A percentile compares a stretch with the other conserved stretches of the same genome.
Evolutionary conservation across 257 asterid species (phyloP).

Genomic region (Scutellaria baicalensis): DNA sequence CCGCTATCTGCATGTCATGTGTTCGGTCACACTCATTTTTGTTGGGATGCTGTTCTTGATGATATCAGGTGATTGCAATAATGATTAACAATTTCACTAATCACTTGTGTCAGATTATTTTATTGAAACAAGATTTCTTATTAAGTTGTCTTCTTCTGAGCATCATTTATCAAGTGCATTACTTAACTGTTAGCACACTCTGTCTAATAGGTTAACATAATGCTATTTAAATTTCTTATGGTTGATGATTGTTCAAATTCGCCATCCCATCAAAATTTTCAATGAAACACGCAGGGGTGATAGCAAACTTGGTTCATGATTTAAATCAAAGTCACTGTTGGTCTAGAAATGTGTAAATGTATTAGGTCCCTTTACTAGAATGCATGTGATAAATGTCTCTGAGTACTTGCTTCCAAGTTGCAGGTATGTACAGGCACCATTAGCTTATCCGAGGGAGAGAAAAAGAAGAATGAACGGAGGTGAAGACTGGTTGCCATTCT

Average conservation of each 20-base stretch:
- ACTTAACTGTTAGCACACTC: no score
- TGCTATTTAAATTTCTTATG: no score
- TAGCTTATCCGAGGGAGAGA: conserved; percentile 81
- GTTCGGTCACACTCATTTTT: conserved; percentile 90
- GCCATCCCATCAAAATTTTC: background rate
- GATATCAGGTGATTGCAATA: conserved; percentile 61
- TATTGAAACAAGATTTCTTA: background rate
- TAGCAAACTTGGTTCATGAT: background rate
- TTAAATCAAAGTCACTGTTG: background rate
- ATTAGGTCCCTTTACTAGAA: background rate
- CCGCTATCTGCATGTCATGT: conserved; percentile 54
- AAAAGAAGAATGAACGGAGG: conserved; percentile 86
- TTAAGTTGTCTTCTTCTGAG: background rate
- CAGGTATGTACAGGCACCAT: conserved; percentile 84
- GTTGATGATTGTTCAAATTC: background rate
- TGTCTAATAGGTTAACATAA: no score
- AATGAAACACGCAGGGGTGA: background rate
- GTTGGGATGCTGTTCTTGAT: conserved; percentile 74
- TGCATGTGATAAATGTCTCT: background rate
- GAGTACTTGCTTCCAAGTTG: background rate
- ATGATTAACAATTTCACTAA: background rate
- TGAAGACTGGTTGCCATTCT: conserved; percentile 74
- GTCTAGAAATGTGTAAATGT: background rate
- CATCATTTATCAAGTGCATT: background rate
- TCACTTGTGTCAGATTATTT: background rate